phyloP scores from a whole-genome alignment of 2,329 filamentous ascomycete genomes.

The Xylariomycetidae sp. region DNA sequence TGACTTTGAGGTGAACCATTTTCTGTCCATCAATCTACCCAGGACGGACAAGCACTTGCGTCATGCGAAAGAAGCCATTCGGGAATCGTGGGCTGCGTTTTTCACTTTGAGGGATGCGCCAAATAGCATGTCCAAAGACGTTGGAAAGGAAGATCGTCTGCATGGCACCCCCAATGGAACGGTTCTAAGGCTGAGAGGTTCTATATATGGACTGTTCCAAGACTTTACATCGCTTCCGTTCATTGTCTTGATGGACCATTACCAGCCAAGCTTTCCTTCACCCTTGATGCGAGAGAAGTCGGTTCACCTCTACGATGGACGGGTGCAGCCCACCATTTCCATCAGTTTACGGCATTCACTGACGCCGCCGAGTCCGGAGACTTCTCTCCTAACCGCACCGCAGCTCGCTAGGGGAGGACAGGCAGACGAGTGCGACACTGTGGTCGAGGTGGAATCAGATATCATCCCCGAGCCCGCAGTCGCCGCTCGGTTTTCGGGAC shows the following conservation, averaged over 20 bases:
- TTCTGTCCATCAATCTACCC: constrained; percentile 5
- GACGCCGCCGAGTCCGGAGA: too few relatives aligned
- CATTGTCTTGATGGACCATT: constrained; percentile 30
- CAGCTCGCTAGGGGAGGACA: neutral
- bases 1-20: constrained; percentile 9
- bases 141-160: neutral
- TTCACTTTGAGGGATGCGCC: too few relatives aligned
- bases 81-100: too few relatives aligned
- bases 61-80: neutral
- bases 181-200: constrained; percentile 32
- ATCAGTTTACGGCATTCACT: constrained; percentile 35
- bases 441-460: constrained; percentile 32
- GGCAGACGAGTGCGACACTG: constrained; percentile 16
- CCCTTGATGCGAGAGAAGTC: constrained; percentile 30
- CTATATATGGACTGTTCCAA: constrained; percentile 34
- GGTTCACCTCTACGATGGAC: constrained; percentile 31
- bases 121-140: too few relatives aligned
- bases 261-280: constrained; percentile 33
- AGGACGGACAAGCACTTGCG: constrained; percentile 1
- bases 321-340: constrained; percentile 31
- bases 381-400: constrained; percentile 29
- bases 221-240: constrained; percentile 25
- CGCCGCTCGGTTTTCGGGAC: constrained; percentile 31
- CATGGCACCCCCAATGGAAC: constrained; percentile 15
- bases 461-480: constrained; percentile 32